phyloP scores from a whole-genome alignment of 1,139 yeast genomes.

The Sugiyamaella novakii region DNA sequence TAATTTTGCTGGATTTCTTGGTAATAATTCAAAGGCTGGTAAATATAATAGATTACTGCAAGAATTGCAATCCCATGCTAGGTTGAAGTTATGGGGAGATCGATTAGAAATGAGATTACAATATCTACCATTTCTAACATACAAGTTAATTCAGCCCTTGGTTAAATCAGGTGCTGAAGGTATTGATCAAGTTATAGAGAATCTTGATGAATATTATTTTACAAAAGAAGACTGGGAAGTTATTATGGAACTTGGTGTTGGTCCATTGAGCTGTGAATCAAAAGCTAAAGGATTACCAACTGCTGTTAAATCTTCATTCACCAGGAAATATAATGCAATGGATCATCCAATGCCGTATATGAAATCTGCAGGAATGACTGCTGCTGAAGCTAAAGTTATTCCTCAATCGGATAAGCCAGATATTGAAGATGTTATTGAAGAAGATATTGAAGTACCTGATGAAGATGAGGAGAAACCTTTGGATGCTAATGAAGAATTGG shows the following conservation, averaged over 20 bases:
- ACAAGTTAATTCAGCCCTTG: constrained; percentile 60
- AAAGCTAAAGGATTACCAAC: constrained; percentile 68
- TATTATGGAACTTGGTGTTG: constrained; percentile 79
- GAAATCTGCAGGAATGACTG: constrained; percentile 56
- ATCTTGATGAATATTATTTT: constrained; percentile 80
- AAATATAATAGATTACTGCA: constrained; percentile 79
- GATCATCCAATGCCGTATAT: constrained; percentile 88
- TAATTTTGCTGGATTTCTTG: constrained; percentile 84
- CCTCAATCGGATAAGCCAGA: constrained; percentile 51
- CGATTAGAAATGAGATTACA: constrained; percentile 74
- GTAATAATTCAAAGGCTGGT: constrained; percentile 83
- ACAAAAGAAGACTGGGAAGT: constrained; percentile 93
- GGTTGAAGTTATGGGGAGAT: constrained; percentile 77
- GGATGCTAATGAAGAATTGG: constrained; percentile 46
- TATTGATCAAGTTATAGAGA: constrained; percentile 60
- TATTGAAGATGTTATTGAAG: constrained; percentile 57
- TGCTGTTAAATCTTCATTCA: constrained; percentile 77
- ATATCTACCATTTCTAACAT: constrained; percentile 67
- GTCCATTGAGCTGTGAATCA: constrained; percentile 47
- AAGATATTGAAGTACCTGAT: constrained; percentile 65
- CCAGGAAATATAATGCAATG: constrained; percentile 73
- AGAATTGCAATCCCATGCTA: constrained; percentile 85
- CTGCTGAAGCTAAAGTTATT: constrained; percentile 44
- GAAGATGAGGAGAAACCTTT: constrained; percentile 49
- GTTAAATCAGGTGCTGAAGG: constrained; percentile 59